Base-by-base conservation (phyloP, 176 grass and related monocot species). In the Poa annua region DNA sequence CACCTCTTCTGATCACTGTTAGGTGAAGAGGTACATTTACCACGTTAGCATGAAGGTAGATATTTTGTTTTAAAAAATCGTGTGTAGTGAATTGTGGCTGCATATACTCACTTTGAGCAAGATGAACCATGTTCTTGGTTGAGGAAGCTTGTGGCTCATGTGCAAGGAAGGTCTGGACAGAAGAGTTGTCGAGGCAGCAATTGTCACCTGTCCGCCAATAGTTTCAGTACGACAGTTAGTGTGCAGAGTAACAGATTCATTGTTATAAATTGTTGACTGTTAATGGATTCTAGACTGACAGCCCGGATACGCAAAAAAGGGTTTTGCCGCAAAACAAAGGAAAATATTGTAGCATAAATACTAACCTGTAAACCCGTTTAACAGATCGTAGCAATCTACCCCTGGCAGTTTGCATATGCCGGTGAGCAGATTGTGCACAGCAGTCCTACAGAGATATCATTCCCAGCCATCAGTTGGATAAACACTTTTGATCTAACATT, bases 141-240 rank as follows among this genome's bases (percentile, higher is more conserved):
- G 88, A 76, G 1, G 91, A 85, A 50, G 91, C 63, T 42, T 93
- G 88, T 49, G 88, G 91, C 64, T 93, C 91, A 9, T 86, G 88
- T 34, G 84, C 69, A 11, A 93, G 70, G 70, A 88, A 88, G 36
- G 83, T 56, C 26, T 81, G 67, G 8, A 86, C 79, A 0, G 88
- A 83, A 11, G 88, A 86, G 67, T 54, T 66, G 50, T 93, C 86
- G 0, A 93, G 91, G 78, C 91, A 93, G 74, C 91, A 93, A 29
- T 93, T 93, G 25, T 76, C 49, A 35, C 91, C 91, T 89, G 55
- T 73, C 26, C 33, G 0, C 66, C 39, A 71, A 60, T 14, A 11
- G 15, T 79, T 71, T 42, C 45, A 47, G 45, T 12, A 47, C 45
- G 45, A 47, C 45, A 12, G 45, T 47, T 47, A 47, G 45, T 47